These are phyloP conservation scores for Laetiporus sulphureus DNA, from an alignment of 1,284 basidiomycete genomes.

Conservation along the genomic window DNA sequence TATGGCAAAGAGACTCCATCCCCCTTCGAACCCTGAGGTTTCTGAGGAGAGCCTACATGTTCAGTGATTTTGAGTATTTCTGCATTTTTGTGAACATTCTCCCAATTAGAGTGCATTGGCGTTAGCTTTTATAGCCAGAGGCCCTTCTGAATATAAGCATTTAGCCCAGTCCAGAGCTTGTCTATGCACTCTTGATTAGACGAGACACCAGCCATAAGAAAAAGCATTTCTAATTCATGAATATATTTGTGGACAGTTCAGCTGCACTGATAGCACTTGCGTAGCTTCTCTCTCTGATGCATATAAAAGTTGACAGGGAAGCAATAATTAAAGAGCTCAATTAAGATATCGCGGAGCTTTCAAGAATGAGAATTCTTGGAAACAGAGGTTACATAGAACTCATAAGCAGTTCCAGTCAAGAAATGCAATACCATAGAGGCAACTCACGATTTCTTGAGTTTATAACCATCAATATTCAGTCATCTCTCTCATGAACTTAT, in stretches of 20 bases:
- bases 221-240: slow-evolving; percentile 27
- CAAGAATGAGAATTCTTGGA: slow-evolving; percentile 17
- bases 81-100: slow-evolving; percentile 9
- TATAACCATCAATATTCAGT: slow-evolving; percentile 2
- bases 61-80: slow-evolving; percentile 12
- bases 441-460: background rate
- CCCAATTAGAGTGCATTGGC: slow-evolving; percentile 14
- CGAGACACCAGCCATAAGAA: slow-evolving; percentile 24
- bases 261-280: slow-evolving; percentile 10
- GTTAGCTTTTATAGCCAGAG: slow-evolving; percentile 25
- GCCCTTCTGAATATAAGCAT: slow-evolving; percentile 19
- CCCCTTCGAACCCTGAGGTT: background rate
- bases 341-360: slow-evolving; percentile 24
- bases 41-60: background rate
- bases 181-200: slow-evolving; percentile 25
- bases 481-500: slow-evolving; percentile 5
- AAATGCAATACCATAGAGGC: slow-evolving; percentile 9
- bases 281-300: slow-evolving; percentile 13
- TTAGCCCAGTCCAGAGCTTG: slow-evolving; percentile 29
- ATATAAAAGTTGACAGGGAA: slow-evolving; percentile 33
- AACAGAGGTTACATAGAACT: slow-evolving; percentile 33
- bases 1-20: background rate
- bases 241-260: slow-evolving; percentile 20
- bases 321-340: slow-evolving; percentile 35
- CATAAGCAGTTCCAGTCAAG: slow-evolving; percentile 30